Conservation (phyloP, 805 yeast species). For the Lipomyces sp. region DNA sequence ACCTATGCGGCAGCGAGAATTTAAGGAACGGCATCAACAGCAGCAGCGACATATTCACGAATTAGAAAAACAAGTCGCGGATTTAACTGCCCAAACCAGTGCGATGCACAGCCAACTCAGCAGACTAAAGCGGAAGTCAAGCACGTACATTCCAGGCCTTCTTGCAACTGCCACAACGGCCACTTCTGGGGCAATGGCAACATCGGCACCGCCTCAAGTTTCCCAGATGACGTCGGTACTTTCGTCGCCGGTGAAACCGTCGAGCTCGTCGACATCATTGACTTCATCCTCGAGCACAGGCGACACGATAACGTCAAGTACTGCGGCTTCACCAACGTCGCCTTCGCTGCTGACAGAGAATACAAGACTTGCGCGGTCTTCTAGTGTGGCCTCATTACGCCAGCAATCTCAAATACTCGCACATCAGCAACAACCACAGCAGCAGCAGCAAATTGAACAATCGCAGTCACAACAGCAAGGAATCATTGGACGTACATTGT, state of each 20-base stretch:
- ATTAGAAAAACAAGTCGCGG: conserved; percentile 14
- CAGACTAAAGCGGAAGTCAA: conserved; percentile 16
- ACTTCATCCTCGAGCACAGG: conserved; percentile 14
- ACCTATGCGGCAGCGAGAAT: neutral
- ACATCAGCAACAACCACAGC: conserved; percentile 7
- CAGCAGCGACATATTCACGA: conserved; percentile 1
- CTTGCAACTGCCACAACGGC: neutral
- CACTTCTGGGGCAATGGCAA: conserved; percentile 8
- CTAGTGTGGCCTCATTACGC: too few relatives aligned
- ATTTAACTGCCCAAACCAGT: conserved; percentile 12
- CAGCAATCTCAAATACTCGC: neutral
- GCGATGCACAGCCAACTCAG: conserved; percentile 15
- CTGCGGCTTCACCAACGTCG: conserved; percentile 5
- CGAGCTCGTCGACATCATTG: conserved; percentile 1
- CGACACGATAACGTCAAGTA: conserved; percentile 3
- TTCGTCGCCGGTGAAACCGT: too few relatives aligned
- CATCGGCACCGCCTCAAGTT: conserved; percentile 21
- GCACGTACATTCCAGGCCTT: conserved; percentile 1
- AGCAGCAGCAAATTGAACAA: conserved; percentile 9
- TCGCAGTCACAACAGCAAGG: conserved; percentile 6
- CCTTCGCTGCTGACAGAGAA: neutral
- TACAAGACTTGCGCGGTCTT: neutral
- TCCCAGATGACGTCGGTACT: neutral
- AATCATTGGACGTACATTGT: conserved; percentile 6
- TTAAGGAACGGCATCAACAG: neutral